Evolutionary conservation across 2,329 filamentous ascomycete genomes (phyloP).

Genomic region (Trichophyton simii): DNA sequence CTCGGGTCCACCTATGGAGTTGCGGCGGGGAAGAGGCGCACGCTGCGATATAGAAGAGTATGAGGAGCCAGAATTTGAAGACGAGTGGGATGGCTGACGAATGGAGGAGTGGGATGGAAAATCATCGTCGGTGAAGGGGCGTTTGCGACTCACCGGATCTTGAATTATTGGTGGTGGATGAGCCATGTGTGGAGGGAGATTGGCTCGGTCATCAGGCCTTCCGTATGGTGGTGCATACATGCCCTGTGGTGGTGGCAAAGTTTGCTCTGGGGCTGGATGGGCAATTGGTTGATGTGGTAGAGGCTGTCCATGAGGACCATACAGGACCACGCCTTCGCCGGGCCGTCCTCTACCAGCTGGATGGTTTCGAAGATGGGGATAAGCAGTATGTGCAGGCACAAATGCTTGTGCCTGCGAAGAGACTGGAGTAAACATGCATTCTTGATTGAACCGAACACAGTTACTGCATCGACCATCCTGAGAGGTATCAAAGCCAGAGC

Average conservation of each 20-base stretch:
- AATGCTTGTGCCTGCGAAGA: conserved; percentile 59
- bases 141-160: conserved; percentile 36
- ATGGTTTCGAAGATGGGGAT: conserved; percentile 39
- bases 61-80: conserved; percentile 20
- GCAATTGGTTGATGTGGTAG: conserved; percentile 17
- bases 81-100: conserved; percentile 14
- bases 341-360: conserved; percentile 21
- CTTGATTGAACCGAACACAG: conserved; percentile 60
- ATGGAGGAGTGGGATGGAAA: conserved; percentile 8
- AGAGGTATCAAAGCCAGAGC: conserved; percentile 60
- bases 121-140: conserved; percentile 15
- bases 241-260: conserved; percentile 30
- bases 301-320: conserved; percentile 39
- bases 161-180: conserved; percentile 22
- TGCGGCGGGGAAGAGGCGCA: conserved; percentile 29
- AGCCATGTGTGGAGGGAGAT: conserved; percentile 26
- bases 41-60: conserved; percentile 24
- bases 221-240: conserved; percentile 30
- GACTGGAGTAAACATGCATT: conserved; percentile 65
- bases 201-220: conserved; percentile 17
- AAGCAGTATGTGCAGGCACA: conserved; percentile 58
- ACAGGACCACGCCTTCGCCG: conserved; percentile 31
- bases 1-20: conserved; percentile 33
- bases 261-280: conserved; percentile 19
- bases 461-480: conserved; percentile 61